Conservation (phyloP, 139 green algal genomes). For the Tetratostichococcus sp. region DNA sequence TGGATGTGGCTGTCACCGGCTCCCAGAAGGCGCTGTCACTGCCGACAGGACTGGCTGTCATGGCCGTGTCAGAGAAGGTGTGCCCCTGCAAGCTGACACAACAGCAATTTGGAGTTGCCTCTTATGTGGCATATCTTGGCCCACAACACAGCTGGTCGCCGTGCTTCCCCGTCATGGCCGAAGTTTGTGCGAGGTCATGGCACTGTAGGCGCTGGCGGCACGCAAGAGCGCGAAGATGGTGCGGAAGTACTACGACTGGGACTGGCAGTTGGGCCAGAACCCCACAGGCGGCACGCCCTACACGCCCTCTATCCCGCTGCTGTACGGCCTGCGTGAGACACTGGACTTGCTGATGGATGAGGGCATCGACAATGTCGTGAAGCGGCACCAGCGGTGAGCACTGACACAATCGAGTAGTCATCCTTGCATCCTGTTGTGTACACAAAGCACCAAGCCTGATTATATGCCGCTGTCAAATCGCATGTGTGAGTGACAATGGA, state of each 20-base stretch:
- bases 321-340: conserved; percentile 84
- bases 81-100: neutral
- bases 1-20: conserved; percentile 95
- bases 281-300: conserved; percentile 58
- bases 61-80: conserved; percentile 80
- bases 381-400: conserved; percentile 72
- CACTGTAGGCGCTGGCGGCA: conserved; percentile 58
- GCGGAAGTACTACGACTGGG: conserved; percentile 89
- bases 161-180: no score
- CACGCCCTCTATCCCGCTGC: conserved; percentile 71
- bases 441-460: no score
- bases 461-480: no score
- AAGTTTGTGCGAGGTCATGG: no score
- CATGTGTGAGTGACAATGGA: no score
- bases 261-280: conserved; percentile 55
- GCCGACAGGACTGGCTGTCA: conserved; percentile 87
- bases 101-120: no score
- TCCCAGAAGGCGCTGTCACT: conserved; percentile 95
- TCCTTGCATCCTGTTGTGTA: no score
- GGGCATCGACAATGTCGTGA: conserved; percentile 84
- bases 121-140: no score
- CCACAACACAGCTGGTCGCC: no score
- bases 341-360: conserved; percentile 76
- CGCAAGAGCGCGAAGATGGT: conserved; percentile 66
- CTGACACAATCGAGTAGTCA: neutral